These are phyloP conservation scores for Grosmannia serpens DNA, from an alignment of 2,329 filamentous ascomycete genomes.

Conservation along the genomic window DNA sequence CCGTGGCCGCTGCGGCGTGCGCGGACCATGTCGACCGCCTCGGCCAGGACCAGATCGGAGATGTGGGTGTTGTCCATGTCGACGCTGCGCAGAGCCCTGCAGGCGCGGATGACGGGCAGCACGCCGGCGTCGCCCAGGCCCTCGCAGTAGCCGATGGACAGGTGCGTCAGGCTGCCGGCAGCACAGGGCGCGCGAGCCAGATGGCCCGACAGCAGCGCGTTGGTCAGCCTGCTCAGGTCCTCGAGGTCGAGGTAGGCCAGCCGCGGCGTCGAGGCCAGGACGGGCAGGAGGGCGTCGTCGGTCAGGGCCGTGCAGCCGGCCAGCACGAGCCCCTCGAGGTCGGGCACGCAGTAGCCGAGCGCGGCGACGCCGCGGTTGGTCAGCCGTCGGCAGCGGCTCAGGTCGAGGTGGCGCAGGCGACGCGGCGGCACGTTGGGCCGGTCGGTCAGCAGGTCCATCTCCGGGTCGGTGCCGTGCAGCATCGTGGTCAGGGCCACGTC, in stretches of 20 bases:
- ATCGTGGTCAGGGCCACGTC: conserved; percentile 65
- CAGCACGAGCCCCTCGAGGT: conserved; percentile 72
- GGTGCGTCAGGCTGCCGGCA: conserved; percentile 57
- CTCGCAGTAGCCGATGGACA: conserved; percentile 87
- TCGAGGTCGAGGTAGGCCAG: conserved; percentile 86
- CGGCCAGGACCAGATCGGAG: conserved; percentile 73
- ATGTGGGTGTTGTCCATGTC: conserved; percentile 92
- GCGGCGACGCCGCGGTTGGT: conserved; percentile 61
- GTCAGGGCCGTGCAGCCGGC: conserved; percentile 65
- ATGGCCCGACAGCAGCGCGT: conserved; percentile 57
- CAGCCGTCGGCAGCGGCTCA: conserved; percentile 66
- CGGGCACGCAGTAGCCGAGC: conserved; percentile 63
- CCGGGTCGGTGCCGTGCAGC: conserved; percentile 62
- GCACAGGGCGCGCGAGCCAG: conserved; percentile 64
- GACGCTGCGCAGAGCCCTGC: conserved; percentile 55
- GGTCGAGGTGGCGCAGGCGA: conserved; percentile 70
- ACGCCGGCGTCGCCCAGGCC: conserved; percentile 72
- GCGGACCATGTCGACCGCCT: conserved; percentile 72
- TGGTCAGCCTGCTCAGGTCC: conserved; percentile 68
- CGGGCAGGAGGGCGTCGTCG: conserved; percentile 57
- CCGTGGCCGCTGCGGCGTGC: conserved; percentile 29
- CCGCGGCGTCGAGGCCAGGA: conserved; percentile 63
- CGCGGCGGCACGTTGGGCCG: conserved; percentile 65
- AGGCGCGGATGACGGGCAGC: conserved; percentile 69
- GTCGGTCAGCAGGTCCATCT: conserved; percentile 71